Conservation (phyloP, 139 green algal genomes). For the Coccomyxa sp. region DNA sequence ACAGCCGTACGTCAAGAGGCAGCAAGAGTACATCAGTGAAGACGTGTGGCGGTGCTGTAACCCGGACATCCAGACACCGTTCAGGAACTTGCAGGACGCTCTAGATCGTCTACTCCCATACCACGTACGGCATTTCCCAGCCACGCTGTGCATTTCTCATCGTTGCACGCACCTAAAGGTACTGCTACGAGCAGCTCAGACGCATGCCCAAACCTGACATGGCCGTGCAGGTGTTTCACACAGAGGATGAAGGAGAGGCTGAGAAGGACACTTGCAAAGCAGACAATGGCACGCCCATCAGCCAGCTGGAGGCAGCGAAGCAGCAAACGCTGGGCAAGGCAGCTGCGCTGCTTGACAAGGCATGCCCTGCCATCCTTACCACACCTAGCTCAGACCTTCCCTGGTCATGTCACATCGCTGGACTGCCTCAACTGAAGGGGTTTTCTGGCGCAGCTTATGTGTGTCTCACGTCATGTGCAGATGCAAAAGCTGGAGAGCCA, state of each 20-base stretch:
- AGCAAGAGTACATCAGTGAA: slow-evolving; percentile 17
- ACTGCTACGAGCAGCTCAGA: not conserved
- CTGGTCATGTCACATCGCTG: too few relatives aligned
- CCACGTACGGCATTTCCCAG: slow-evolving; percentile 37
- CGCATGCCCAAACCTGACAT: too few relatives aligned
- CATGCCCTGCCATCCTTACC: too few relatives aligned
- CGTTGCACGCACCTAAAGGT: not conserved
- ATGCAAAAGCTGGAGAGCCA: too few relatives aligned
- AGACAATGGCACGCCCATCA: not conserved
- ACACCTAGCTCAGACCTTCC: too few relatives aligned
- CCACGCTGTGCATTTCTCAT: not conserved
- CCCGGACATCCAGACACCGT: slow-evolving; percentile 33
- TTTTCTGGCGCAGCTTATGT: too few relatives aligned
- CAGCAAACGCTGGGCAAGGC: too few relatives aligned
- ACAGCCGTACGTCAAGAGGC: not conserved
- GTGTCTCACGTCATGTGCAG: too few relatives aligned
- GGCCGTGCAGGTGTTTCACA: not conserved
- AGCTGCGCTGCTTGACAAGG: too few relatives aligned
- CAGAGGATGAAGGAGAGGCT: not conserved
- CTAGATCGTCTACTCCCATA: slow-evolving; percentile 55
- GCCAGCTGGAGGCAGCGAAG: not conserved
- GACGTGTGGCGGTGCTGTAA: slow-evolving; percentile 22
- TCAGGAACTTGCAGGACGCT: slow-evolving; percentile 40
- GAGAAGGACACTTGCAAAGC: not conserved
- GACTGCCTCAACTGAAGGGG: too few relatives aligned